Percentiles rank a stretch among this genome's conserved stretches.
phyloP scores from a whole-genome alignment of 257 asterid genomes.

The Nicotiana noctiflora region DNA sequence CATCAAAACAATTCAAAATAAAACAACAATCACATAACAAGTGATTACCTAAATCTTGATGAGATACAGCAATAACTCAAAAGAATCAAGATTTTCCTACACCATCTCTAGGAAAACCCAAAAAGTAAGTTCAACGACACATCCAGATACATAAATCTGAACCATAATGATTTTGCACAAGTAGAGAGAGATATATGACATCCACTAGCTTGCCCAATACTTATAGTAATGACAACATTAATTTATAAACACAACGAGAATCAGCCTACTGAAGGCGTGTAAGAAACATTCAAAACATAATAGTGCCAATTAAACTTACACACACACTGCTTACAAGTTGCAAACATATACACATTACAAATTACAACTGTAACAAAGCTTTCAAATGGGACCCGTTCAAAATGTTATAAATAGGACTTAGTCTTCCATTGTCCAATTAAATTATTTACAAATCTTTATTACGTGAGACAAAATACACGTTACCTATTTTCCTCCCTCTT shows the following conservation, averaged over 20 bases:
- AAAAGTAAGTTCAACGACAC: conserved; percentile 16
- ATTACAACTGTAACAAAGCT: conserved; percentile 46
- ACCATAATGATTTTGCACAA: conserved; percentile 1
- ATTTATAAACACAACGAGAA: conserved; percentile 23
- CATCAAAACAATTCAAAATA: conserved; percentile 4
- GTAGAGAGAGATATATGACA: conserved; percentile 12
- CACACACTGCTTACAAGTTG: background rate
- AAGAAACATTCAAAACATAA: conserved; percentile 43
- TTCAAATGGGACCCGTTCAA: conserved; percentile 18
- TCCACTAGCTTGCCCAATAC: conserved; percentile 20
- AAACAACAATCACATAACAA: conserved; percentile 1
- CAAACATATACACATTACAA: conserved; percentile 16
- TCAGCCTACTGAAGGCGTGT: conserved; percentile 54
- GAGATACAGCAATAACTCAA: conserved; percentile 13
- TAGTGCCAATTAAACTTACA: background rate
- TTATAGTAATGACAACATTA: background rate
- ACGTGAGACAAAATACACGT: background rate
- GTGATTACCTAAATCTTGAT: conserved; percentile 23
- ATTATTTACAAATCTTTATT: background rate
- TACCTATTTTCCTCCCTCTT: background rate
- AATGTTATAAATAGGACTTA: background rate
- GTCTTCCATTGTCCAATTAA: background rate
- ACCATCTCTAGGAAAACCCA: conserved; percentile 25
- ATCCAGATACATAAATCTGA: background rate
- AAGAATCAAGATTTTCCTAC: conserved; percentile 18